Base-by-base conservation (phyloP, 192 early-diverging fungal genomes). In the Backusella mclennaniae region DNA sequence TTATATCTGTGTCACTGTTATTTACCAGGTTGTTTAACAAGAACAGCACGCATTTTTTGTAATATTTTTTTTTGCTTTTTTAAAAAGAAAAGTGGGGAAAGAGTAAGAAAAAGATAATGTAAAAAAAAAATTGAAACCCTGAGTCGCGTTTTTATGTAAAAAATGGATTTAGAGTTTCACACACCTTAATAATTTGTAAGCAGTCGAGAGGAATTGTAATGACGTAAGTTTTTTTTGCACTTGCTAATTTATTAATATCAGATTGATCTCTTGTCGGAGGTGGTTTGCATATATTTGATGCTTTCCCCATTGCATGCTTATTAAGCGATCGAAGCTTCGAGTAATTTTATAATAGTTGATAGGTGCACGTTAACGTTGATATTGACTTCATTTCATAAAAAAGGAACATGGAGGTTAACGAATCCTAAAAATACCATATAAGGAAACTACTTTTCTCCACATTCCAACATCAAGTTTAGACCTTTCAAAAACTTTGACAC, bases 11-110 rank as follows among this genome's bases (percentile, higher is more conserved):
- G 9, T 2, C n/a, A 38, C 23, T 6, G 21, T 49, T 41, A 17
- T 39, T 35, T 77, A 69, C 87, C 87, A 8, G 86, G 76, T 71
- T 84, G 74, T 69, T 85, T 84, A 39, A 86, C 73, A 69, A 86
- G 79, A 29, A 89, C 82, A 14, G 87, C 87, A 19, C 81, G 77
- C 87, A 89, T 87, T 21, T 53, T 80, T 46, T 26, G 17, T 71
- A 4, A 21, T n/a, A 49, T 6, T n/a, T 1, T 49, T 49, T n/a
- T 49, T 15, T 46, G 1, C 17, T 23, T n/a, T n/a, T 29, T 72
- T 39, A 39, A 39, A 38, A 44, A 44, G 17, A 44, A 21, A 2
- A 49, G 33, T n/a, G 21, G 15, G 23, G 23, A 35, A 74, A 33
- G 59, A 39, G 15, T 44, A 17, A 66, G 6, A 31, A 6, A 66